Conservation (phyloP, 768 basidiomycete species). For the Rhizopogon sp. region DNA sequence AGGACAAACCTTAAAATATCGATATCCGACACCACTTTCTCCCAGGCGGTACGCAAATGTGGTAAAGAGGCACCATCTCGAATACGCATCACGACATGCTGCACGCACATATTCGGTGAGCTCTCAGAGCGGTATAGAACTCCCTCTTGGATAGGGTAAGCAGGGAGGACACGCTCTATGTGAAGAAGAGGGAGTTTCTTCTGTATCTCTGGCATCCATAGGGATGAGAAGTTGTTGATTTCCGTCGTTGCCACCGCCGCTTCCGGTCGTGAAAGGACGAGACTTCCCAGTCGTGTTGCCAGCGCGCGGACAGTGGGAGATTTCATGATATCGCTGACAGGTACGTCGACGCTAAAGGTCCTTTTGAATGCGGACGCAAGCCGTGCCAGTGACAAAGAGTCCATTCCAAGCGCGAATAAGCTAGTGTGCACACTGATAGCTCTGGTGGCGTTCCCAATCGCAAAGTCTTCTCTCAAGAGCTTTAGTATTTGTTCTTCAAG, state of each 20-base stretch:
- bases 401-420: constrained; percentile 30
- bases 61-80: constrained; percentile 14
- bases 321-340: constrained; percentile 28
- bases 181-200: constrained; percentile 1
- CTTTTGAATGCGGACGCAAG: constrained; percentile 19
- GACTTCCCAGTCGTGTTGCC: constrained; percentile 11
- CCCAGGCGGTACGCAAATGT: constrained; percentile 31
- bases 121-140: constrained; percentile 37
- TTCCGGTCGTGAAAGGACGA: background rate
- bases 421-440: constrained; percentile 15
- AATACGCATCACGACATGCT: constrained; percentile 35
- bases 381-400: constrained; percentile 22
- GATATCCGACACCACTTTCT: constrained; percentile 16
- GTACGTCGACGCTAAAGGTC: constrained; percentile 11
- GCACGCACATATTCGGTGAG: constrained; percentile 36
- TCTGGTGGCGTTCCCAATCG: background rate
- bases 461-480: background rate
- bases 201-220: constrained; percentile 11
- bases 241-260: background rate
- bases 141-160: constrained; percentile 44
- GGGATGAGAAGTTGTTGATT: constrained; percentile 13
- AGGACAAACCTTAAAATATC: constrained; percentile 23
- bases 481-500: constrained; percentile 19
- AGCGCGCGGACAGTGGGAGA: constrained; percentile 16
- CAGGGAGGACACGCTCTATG: constrained; percentile 28